Evolutionary conservation across 1,139 yeast species (phyloP), one percentile per base, ranked within the genome.

Genomic region (Debaryomyces robertsiae): DNA sequence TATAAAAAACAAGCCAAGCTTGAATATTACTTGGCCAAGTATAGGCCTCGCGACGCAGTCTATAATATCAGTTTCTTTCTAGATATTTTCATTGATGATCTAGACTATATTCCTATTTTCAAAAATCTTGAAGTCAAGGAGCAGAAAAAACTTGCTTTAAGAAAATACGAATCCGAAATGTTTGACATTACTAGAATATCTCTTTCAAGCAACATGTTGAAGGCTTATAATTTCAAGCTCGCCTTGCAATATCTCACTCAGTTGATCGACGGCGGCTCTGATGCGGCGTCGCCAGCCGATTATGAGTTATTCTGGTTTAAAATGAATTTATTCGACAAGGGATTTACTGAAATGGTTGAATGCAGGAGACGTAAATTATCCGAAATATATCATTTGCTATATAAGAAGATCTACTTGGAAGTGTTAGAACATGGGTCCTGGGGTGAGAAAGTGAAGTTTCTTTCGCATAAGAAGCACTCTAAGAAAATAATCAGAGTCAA

Each of bases 241-340:
- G 63, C 57, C 2, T 34, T 43, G 9, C 31, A 30, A 28, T 39
- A 19, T 17, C 34, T 54, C 11, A 23, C 37, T 7, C 36, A 43
- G 10, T 19, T 52, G 14, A 31, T 35, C 11, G 22, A 29, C 17
- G 23, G 19, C 17, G 22, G 16, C 16, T 5, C 6, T n/a, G 18
- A 6, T 7, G 6, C 6, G 3, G n/a, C 30, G 9, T 10, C 36
- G 9, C 30, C 30, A 27, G 17, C 29, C 15, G 11, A 6, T 10
- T 49, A 48, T 28, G 71, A 66, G 39, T 30, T 42, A 18, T 50
- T 64, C 32, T 63, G 65, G 62, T 58, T 61, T 38, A 49, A 52
- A 27, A 33, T 61, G 11, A 50, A 60, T 41, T 44, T 52, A 6
- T 53, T 64, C 32, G 68, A 63, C 39, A 50, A 49, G n/a, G 41